Conservation (phyloP, 75 land plant genomes). For the Ceratopteris richardii region DNA sequence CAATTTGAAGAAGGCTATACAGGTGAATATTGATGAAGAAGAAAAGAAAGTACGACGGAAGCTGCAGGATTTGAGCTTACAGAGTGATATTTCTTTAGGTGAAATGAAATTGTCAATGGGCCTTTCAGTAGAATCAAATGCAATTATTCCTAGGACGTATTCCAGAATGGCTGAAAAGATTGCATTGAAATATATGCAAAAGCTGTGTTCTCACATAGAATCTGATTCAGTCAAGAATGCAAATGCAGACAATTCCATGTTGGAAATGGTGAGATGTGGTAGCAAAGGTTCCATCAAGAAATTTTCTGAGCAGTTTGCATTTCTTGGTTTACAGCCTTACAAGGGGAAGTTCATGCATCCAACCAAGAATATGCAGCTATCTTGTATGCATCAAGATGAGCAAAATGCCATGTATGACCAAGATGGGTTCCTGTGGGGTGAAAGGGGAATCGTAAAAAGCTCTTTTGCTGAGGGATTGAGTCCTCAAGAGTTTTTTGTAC, state of each 20-base stretch:
- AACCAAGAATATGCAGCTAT: constrained; percentile 13
- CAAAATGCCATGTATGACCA: background rate
- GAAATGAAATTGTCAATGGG: background rate
- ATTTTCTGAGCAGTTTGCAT: constrained; percentile 76
- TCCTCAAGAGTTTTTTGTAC: constrained; percentile 67
- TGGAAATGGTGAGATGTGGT: constrained; percentile 52
- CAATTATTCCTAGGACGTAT: too few species aligned
- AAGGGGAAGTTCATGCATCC: constrained; percentile 44
- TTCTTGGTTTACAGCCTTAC: constrained; percentile 67
- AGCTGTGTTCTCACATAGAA: constrained; percentile 8
- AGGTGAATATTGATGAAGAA: constrained; percentile 13
- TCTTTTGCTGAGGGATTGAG: constrained; percentile 69
- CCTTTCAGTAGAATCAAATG: background rate
- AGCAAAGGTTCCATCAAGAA: constrained; percentile 62
- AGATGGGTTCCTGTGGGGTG: constrained; percentile 11
- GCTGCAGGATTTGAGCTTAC: background rate
- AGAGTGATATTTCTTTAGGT: background rate
- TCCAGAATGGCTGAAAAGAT: background rate
- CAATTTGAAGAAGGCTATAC: constrained; percentile 17
- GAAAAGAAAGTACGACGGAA: background rate
- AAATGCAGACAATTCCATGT: constrained; percentile 34
- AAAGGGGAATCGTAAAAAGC: constrained; percentile 53
- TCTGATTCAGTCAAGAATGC: constrained; percentile 21
- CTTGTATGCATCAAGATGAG: background rate
- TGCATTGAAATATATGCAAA: background rate